Base-by-base conservation (phyloP, 1,284 basidiomycete species). In the Naganishia sp. region DNA sequence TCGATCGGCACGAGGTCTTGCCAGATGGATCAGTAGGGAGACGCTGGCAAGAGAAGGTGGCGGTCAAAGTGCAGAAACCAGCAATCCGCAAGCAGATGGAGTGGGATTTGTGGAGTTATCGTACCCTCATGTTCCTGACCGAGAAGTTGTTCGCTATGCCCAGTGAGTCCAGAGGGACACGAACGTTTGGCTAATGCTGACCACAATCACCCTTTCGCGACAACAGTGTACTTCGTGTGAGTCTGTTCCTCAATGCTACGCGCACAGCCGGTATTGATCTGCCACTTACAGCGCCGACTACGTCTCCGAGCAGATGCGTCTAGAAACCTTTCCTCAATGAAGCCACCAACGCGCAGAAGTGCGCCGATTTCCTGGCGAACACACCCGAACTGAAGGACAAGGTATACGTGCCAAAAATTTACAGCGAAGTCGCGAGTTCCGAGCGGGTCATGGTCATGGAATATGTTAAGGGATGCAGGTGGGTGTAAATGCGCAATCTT, bases 21-120 rank as follows among this genome's bases (percentile, higher is more conserved):
- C 41, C 46, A 77, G 77, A 50, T 82, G 81, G 67, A 82, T 74
- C 72, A 80, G 84, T 69, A 84, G 87, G 67, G 2, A 70, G 69
- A 23, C 54, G 67, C 25, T 73, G 72, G 25, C 66, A 71, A 28
- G 67, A 69, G 32, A 71, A 77, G 83, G 92, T 94, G 1, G 92
- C 92, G 0, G 92, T 95, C 69, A 94, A 94, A 79, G 82, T 93
- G n/a, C 90, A 94, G 80, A 94, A 93, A 72, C 92, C 90, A 0
- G 89, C 87, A 35, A 90, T 95, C 18, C 83, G 82, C 60, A 90
- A 85, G 72, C 92, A 95, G 80, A 87, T 90, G 79, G 86, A 90
- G 68, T 91, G 87, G 86, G 90, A 93, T 76, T 79, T 93, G 67
- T 79, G 79, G 70, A 74, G 72, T 15, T 80, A 80, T 68, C 55